Conservation (phyloP, 2,329 filamentous ascomycete genomes). For the Xenosphaeropsis pyriputrescens region DNA sequence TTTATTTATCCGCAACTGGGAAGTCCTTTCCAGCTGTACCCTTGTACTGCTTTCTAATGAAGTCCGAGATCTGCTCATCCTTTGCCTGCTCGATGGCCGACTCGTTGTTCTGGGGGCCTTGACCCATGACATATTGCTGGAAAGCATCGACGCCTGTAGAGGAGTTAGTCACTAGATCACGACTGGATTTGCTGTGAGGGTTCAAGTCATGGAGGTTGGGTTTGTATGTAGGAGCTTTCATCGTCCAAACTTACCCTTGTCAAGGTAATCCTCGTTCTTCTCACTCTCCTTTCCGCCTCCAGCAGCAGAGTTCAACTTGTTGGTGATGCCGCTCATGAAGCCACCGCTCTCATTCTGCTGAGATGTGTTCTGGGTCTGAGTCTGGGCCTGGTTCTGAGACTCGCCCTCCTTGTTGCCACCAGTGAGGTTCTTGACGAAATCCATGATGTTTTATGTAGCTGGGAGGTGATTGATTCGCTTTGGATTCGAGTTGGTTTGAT, state of each 20-base stretch:
- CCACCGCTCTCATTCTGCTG: constrained; percentile 20
- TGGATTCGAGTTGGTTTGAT: too few relatives aligned
- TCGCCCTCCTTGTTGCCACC: constrained; percentile 22
- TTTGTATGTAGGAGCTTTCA: constrained; percentile 3
- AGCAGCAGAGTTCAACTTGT: constrained; percentile 57
- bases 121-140: constrained; percentile 59
- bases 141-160: constrained; percentile 56
- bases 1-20: constrained; percentile 49
- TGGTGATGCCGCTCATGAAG: constrained; percentile 43
- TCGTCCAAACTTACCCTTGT: constrained; percentile 48
- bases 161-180: not conserved
- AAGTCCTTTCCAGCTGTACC: constrained; percentile 50
- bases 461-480: too few relatives aligned
- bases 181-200: too few relatives aligned
- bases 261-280: constrained; percentile 70
- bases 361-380: constrained; percentile 7
- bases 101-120: constrained; percentile 59
- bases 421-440: constrained; percentile 37
- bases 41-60: constrained; percentile 60
- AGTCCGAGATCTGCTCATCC: constrained; percentile 65
- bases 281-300: constrained; percentile 63
- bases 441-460: constrained; percentile 24
- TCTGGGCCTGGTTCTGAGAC: constrained; percentile 11
- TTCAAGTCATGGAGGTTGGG: too few relatives aligned
- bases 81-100: constrained; percentile 67